These are phyloP conservation scores for Aschersonia sp. DNA, from an alignment of 2,329 filamentous ascomycete genomes.

Conservation along the genomic window DNA sequence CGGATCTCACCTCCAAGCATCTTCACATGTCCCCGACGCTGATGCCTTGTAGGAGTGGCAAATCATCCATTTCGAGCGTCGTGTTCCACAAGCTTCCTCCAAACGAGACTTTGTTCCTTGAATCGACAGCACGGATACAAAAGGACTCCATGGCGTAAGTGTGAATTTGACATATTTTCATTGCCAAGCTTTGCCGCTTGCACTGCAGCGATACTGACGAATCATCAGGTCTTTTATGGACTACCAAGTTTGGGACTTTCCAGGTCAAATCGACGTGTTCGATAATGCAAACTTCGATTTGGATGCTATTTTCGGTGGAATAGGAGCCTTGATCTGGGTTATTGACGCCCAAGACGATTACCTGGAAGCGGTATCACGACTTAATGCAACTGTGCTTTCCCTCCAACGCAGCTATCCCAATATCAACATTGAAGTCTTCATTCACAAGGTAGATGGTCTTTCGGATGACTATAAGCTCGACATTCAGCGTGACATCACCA, in stretches of 20 bases:
- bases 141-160: constrained; percentile 90
- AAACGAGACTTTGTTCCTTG: constrained; percentile 87
- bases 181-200: not conserved
- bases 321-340: constrained; percentile 93
- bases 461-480: constrained; percentile 94
- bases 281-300: constrained; percentile 81
- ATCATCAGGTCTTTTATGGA: constrained; percentile 83
- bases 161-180: not conserved
- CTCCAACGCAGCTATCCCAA: constrained; percentile 79
- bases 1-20: constrained; percentile 9
- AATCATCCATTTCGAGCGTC: constrained; percentile 95
- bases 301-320: constrained; percentile 84
- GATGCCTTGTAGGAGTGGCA: constrained; percentile 59
- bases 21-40: not conserved
- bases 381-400: constrained; percentile 80
- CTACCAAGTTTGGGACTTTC: constrained; percentile 96
- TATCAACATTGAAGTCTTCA: constrained; percentile 96
- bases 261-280: constrained; percentile 80
- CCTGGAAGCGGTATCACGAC: constrained; percentile 71
- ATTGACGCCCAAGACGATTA: constrained; percentile 98
- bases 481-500: constrained; percentile 90
- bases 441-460: constrained; percentile 97
- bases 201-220: not conserved
- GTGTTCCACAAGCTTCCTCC: constrained; percentile 98
- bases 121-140: constrained; percentile 86